A percentile compares a stretch with the other conserved stretches of the same genome.
Conservation (phyloP, 139 green algal genomes). For the Chlamydomonas incerta region DNA sequence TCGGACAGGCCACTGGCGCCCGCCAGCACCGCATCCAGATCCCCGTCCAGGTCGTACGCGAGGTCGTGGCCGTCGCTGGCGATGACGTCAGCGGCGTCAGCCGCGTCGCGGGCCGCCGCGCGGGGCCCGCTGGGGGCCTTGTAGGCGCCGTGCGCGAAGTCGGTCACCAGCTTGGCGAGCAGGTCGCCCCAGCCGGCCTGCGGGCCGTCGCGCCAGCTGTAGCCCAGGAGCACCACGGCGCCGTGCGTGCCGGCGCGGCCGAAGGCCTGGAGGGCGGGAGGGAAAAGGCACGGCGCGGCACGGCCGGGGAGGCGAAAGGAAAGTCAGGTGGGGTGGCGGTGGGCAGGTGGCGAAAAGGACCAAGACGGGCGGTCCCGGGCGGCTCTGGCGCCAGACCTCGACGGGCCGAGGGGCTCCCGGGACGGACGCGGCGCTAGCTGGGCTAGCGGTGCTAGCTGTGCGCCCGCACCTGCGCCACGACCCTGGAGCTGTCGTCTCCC, state of each 20-base stretch:
- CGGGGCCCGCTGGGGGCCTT: background rate
- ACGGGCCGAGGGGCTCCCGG: too few relatives aligned
- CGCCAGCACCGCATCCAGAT: too few relatives aligned
- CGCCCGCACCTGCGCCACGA: background rate
- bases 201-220: slow-evolving; percentile 12
- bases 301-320: too few relatives aligned
- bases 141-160: background rate
- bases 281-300: too few relatives aligned
- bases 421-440: too few relatives aligned
- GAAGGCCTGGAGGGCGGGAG: background rate
- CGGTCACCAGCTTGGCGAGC: background rate
- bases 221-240: slow-evolving; percentile 11
- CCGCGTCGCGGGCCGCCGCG: background rate
- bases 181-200: background rate
- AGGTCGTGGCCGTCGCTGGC: background rate
- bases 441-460: too few relatives aligned
- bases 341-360: background rate
- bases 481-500: background rate
- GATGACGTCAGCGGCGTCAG: background rate
- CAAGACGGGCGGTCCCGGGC: too few relatives aligned
- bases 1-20: too few relatives aligned
- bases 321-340: too few relatives aligned
- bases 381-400: too few relatives aligned
- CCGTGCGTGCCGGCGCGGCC: background rate
- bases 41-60: too few relatives aligned